Evolutionary conservation across 306 rosid genomes (phyloP).

Genomic region (Begonia peltatifolia): DNA sequence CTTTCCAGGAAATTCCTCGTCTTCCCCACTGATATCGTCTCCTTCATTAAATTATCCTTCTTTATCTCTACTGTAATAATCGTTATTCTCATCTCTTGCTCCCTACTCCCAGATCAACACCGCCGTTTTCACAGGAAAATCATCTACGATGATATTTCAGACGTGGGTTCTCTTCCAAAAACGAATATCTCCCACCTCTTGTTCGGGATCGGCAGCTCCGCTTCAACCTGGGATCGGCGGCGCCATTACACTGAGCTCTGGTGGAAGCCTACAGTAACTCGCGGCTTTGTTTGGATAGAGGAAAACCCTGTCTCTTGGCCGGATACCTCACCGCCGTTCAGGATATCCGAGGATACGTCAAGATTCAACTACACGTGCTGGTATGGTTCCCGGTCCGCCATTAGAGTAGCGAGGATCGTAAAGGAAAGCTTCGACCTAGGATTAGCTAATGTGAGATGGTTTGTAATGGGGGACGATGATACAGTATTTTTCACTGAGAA

Average conservation of each 20-base stretch:
- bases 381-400: constrained; percentile 50
- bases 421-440: constrained; percentile 66
- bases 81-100: constrained; percentile 22
- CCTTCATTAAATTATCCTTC: constrained; percentile 17
- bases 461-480: constrained; percentile 81
- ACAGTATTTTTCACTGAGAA: constrained; percentile 56
- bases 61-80: constrained; percentile 15
- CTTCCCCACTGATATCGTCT: not conserved
- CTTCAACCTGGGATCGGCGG: constrained; percentile 37
- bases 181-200: constrained; percentile 54
- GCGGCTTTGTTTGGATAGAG: constrained; percentile 64
- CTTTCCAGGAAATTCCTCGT: not conserved
- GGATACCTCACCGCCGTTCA: constrained; percentile 21
- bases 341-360: constrained; percentile 34
- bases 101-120: constrained; percentile 13
- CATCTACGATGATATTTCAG: not conserved
- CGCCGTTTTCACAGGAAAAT: not conserved
- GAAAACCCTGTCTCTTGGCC: constrained; percentile 30
- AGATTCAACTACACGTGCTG: constrained; percentile 43
- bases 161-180: constrained; percentile 1
- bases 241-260: constrained; percentile 40
- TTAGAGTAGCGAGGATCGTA: constrained; percentile 51
- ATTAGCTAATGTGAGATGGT: constrained; percentile 49
- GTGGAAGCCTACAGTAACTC: constrained; percentile 38
- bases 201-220: constrained; percentile 54